Percentiles rank a stretch among this genome's conserved stretches.
Conservation (phyloP, 768 basidiomycete genomes). For the Tylopilus rubrobrunneus region DNA sequence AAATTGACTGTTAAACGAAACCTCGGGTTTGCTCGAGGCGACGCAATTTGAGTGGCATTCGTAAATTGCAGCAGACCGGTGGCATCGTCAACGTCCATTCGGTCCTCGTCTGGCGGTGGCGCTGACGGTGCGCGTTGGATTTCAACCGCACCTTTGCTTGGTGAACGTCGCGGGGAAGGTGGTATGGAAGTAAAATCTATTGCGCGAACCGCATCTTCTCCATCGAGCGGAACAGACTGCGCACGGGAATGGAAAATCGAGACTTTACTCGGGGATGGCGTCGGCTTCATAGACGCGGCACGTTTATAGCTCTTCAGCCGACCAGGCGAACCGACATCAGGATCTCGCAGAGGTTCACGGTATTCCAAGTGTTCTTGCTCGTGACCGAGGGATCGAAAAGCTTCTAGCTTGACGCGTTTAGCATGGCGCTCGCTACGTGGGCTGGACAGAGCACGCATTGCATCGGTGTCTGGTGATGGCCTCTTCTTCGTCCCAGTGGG, state of each 20-base stretch:
- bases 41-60: constrained; percentile 7
- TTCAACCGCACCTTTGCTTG: constrained; percentile 18
- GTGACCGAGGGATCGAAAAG: constrained; percentile 11
- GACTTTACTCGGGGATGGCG: constrained; percentile 12
- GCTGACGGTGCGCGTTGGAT: constrained; percentile 25
- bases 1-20: constrained; percentile 27
- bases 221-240: constrained; percentile 28
- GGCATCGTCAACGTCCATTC: constrained; percentile 20
- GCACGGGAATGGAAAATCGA: constrained; percentile 21
- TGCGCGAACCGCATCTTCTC: constrained; percentile 7
- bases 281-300: constrained; percentile 22
- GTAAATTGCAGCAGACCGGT: constrained; percentile 22
- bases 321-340: constrained; percentile 5
- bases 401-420: constrained; percentile 28
- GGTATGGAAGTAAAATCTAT: constrained; percentile 23
- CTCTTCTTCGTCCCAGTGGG: constrained; percentile 26
- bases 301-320: constrained; percentile 9
- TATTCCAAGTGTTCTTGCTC: constrained; percentile 15
- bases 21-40: constrained; percentile 7
- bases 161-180: constrained; percentile 27
- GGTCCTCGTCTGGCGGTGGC: constrained; percentile 17
- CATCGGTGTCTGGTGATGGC: constrained; percentile 25
- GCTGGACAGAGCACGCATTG: constrained; percentile 8
- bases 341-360: constrained; percentile 20
- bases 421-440: constrained; percentile 14